phyloP scores from a whole-genome alignment of 108 stramenopile genomes.

The Pseudonitzschia multiseries region DNA sequence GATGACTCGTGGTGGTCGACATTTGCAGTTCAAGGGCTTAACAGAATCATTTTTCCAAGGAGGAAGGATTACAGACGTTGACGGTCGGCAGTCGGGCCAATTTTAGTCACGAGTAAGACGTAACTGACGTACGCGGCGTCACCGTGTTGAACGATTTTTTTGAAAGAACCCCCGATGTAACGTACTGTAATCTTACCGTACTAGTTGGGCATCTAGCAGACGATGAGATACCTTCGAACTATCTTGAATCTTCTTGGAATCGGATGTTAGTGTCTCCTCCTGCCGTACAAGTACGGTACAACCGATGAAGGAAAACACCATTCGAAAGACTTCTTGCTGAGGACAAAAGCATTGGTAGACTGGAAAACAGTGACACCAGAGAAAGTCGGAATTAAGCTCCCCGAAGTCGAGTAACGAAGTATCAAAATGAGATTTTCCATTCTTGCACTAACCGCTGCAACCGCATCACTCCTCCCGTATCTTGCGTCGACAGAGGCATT shows the following conservation, averaged over 20 bases:
- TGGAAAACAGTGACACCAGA: no score
- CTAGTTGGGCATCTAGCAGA: no score
- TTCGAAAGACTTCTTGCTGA: no score
- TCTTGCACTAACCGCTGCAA: slow-evolving; percentile 20
- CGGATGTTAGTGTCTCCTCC: background rate
- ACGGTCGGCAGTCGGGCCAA: background rate
- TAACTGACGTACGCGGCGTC: background rate
- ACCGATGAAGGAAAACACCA: background rate
- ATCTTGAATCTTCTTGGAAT: background rate
- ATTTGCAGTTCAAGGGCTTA: background rate
- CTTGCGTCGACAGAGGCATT: slow-evolving; percentile 36
- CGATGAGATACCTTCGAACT: background rate
- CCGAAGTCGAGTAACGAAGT: background rate
- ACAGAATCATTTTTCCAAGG: background rate
- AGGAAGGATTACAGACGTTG: background rate
- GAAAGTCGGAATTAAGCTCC: no score
- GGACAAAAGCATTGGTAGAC: no score
- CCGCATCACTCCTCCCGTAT: slow-evolving; percentile 18
- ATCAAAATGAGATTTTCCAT: slow-evolving; percentile 20
- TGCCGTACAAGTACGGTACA: background rate
- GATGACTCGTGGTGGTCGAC: slow-evolving; percentile 3
- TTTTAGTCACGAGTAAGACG: slow-evolving; percentile 3
- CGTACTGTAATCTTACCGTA: background rate
- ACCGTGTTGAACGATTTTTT: background rate
- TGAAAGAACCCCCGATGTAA: background rate